Evolutionary conservation across 352 stramenopile genomes (phyloP).

Genomic region (Blastocystis sp.): DNA sequence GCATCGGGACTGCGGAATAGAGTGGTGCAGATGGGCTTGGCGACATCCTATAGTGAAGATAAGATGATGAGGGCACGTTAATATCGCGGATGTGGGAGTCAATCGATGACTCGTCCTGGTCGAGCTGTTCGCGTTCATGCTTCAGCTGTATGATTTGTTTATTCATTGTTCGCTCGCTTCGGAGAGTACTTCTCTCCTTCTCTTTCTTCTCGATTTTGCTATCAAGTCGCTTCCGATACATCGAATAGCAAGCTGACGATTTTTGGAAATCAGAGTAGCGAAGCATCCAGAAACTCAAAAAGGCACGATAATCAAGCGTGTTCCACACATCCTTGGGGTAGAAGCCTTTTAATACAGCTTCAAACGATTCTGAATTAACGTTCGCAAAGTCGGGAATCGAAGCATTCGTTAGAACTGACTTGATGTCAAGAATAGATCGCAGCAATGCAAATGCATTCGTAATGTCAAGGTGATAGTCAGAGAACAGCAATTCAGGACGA

Average conservation of each 20-base stretch:
- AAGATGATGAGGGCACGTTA: neutral
- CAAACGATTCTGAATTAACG: neutral
- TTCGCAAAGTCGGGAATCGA: neutral
- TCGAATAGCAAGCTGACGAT: neutral
- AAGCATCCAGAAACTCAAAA: neutral
- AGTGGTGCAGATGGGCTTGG: neutral
- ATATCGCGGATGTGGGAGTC: neutral
- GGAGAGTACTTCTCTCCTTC: neutral
- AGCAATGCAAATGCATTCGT: neutral
- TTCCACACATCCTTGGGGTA: neutral
- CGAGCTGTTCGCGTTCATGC: neutral
- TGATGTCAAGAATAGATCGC: neutral
- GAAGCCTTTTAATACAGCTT: neutral
- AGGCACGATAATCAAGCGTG: neutral
- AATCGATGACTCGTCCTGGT: neutral
- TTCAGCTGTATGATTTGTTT: neutral
- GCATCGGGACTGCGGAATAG: neutral
- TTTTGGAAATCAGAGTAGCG: neutral
- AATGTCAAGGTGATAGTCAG: neutral
- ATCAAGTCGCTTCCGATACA: neutral
- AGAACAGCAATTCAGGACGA: neutral
- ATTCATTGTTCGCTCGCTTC: neutral
- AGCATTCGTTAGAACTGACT: neutral
- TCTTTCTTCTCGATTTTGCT: neutral
- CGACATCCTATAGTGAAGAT: neutral